Percentiles rank a stretch among this genome's conserved stretches.
Conservation (phyloP, 208 protist genomes). For the Blechomonas ayalai region DNA sequence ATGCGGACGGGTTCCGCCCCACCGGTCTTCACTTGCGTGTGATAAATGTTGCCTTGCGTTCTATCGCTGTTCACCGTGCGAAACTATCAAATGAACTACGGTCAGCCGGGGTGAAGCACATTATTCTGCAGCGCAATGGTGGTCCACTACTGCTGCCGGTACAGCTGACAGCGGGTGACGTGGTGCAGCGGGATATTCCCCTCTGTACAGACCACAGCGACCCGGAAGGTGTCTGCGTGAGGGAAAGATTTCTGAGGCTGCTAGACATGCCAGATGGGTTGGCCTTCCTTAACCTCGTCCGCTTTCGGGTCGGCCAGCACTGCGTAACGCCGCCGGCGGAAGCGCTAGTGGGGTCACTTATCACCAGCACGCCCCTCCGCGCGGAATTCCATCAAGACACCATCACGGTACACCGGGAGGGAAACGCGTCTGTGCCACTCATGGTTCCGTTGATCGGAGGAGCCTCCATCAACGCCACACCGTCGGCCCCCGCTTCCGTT, state of each 20-base stretch:
- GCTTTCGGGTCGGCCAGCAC: conserved; percentile 31
- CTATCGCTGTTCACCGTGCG: conserved; percentile 31
- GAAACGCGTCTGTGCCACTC: no score
- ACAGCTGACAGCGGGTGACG: conserved; percentile 7
- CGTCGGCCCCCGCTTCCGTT: conserved; percentile 32
- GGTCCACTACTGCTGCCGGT: conserved; percentile 42
- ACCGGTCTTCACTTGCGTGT: conserved; percentile 54
- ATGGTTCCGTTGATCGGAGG: no score
- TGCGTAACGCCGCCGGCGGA: conserved; percentile 2
- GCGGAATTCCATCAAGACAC: no score
- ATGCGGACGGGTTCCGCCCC: conserved; percentile 12
- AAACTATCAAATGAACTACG: conserved; percentile 15
- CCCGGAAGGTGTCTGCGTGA: conserved; percentile 1
- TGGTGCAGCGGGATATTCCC: neutral
- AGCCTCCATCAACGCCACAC: no score
- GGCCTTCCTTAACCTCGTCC: conserved; percentile 40
- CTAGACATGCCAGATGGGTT: conserved; percentile 29
- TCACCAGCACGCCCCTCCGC: no score
- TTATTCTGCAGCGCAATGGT: conserved; percentile 40
- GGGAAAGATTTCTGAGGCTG: conserved; percentile 28
- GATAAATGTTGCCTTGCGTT: conserved; percentile 33
- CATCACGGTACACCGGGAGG: no score
- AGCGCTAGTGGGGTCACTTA: neutral
- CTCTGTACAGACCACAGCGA: neutral
- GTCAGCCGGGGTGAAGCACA: conserved; percentile 21